phyloP scores from a whole-genome alignment of 208 protist species.

The Trypanosoma boissoni region DNA sequence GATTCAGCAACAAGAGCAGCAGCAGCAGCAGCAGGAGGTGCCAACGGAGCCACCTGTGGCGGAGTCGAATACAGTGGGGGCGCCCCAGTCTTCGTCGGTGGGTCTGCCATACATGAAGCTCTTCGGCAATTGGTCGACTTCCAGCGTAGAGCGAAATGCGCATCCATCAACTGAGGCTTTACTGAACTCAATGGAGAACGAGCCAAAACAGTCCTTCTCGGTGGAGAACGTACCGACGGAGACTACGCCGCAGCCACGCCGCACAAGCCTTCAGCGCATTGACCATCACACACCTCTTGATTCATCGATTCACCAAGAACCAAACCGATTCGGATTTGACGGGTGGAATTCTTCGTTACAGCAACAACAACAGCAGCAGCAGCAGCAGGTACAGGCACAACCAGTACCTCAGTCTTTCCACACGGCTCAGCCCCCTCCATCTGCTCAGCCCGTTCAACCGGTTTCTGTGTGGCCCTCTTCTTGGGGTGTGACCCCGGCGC shows the following conservation, averaged over 20 bases:
- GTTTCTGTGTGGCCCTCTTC: not conserved
- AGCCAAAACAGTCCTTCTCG: no score
- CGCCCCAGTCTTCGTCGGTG: no score
- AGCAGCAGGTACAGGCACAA: constrained; percentile 1
- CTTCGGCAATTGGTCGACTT: no score
- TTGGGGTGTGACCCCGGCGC: not conserved
- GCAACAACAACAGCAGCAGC: constrained; percentile 19
- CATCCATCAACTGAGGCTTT: no score
- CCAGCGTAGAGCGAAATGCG: no score
- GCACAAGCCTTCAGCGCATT: constrained; percentile 12
- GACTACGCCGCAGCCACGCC: constrained; percentile 12
- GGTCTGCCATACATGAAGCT: no score
- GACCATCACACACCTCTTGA: not conserved
- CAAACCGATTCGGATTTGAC: constrained; percentile 3
- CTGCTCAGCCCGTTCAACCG: no score
- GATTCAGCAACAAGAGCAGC: not conserved
- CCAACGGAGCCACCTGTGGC: no score
- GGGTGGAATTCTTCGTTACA: constrained; percentile 8
- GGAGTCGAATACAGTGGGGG: no score
- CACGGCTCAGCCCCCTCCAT: not conserved
- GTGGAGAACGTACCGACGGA: no score
- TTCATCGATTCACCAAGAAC: not conserved
- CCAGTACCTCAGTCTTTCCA: not conserved
- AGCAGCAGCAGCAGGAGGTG: no score
- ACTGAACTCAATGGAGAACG: no score